Percentiles rank a stretch among this genome's conserved stretches.
Evolutionary conservation across 2,329 filamentous ascomycete species (phyloP).

Genomic region (Lachnellula hyalina): DNA sequence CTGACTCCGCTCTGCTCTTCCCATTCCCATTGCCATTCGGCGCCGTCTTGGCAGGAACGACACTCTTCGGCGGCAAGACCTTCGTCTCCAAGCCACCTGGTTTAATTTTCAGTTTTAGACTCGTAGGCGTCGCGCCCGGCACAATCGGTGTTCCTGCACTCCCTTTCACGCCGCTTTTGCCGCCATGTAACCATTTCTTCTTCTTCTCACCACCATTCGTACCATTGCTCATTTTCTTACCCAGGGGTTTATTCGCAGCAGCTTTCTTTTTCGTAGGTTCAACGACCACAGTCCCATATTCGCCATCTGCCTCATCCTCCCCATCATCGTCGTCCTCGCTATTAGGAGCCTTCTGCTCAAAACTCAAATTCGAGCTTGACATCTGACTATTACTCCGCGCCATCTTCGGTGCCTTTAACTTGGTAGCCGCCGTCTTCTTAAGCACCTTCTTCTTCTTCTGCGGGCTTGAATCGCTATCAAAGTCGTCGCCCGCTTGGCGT

Average conservation of each 20-base stretch:
- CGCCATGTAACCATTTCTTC: constrained; percentile 14
- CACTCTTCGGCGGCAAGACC: constrained; percentile 9
- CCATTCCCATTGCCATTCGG: constrained; percentile 7
- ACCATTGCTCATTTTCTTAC: not conserved
- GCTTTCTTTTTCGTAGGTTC: constrained; percentile 27
- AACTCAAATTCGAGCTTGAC: constrained; percentile 21
- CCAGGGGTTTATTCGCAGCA: constrained; percentile 4
- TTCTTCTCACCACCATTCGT: constrained; percentile 7
- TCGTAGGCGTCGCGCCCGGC: not conserved
- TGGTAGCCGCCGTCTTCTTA: constrained; percentile 24
- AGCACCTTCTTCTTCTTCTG: constrained; percentile 29
- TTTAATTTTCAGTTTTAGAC: constrained; percentile 8
- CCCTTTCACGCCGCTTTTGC: constrained; percentile 9
- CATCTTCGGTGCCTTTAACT: constrained; percentile 26
- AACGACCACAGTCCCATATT: constrained; percentile 22
- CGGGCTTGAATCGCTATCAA: constrained; percentile 28
- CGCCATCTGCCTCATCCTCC: constrained; percentile 26
- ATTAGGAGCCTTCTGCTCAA: constrained; percentile 20
- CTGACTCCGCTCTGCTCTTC: constrained; percentile 9
- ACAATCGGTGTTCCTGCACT: not conserved
- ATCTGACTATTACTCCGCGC: constrained; percentile 16
- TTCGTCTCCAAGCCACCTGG: not conserved
- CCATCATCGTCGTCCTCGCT: constrained; percentile 23
- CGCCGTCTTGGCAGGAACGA: not conserved
- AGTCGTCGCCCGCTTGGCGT: constrained; percentile 28